Percentiles rank a stretch among this genome's conserved stretches.
These are phyloP conservation scores for Saccharomycopsis microspora DNA, from an alignment of 805 yeast genomes.

Conservation along the genomic window DNA sequence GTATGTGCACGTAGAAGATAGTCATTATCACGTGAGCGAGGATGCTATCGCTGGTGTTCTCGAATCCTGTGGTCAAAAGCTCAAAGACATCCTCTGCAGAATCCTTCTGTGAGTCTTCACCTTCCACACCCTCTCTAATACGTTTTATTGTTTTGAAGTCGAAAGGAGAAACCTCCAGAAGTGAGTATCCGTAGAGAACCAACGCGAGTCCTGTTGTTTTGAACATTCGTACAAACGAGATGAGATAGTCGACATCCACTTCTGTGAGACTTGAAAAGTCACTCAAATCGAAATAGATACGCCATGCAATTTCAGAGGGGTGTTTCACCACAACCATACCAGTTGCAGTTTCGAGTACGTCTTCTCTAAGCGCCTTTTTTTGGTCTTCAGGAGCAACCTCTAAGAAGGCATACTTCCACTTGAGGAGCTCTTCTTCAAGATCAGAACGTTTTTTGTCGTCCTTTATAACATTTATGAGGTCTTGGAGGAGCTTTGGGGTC, in stretches of 20 bases:
- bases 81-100: slow-evolving; percentile 39
- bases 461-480: slow-evolving; percentile 44
- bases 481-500: slow-evolving; percentile 36
- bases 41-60: slow-evolving; percentile 34
- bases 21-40: slow-evolving; percentile 59
- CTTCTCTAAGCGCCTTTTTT: slow-evolving; percentile 27
- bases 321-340: slow-evolving; percentile 66
- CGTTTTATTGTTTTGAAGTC: slow-evolving; percentile 23
- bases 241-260: slow-evolving; percentile 34
- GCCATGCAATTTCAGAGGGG: slow-evolving; percentile 59
- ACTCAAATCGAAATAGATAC: slow-evolving; percentile 58
- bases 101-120: slow-evolving; percentile 13
- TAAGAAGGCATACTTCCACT: slow-evolving; percentile 43
- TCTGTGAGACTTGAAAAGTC: slow-evolving; percentile 42
- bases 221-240: slow-evolving; percentile 45
- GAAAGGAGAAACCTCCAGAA: slow-evolving; percentile 62
- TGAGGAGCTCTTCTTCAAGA: slow-evolving; percentile 49
- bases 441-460: slow-evolving; percentile 50
- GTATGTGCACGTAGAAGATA: slow-evolving; percentile 43
- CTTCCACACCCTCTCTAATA: slow-evolving; percentile 14
- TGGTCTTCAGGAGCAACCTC: slow-evolving; percentile 34
- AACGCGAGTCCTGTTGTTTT: slow-evolving; percentile 51
- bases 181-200: slow-evolving; percentile 47
- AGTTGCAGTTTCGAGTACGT: slow-evolving; percentile 43
- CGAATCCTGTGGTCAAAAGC: slow-evolving; percentile 39